These are phyloP conservation scores for Eimeria sp. DNA, from an alignment of 169 alveolate species.

Conservation along the genomic window DNA sequence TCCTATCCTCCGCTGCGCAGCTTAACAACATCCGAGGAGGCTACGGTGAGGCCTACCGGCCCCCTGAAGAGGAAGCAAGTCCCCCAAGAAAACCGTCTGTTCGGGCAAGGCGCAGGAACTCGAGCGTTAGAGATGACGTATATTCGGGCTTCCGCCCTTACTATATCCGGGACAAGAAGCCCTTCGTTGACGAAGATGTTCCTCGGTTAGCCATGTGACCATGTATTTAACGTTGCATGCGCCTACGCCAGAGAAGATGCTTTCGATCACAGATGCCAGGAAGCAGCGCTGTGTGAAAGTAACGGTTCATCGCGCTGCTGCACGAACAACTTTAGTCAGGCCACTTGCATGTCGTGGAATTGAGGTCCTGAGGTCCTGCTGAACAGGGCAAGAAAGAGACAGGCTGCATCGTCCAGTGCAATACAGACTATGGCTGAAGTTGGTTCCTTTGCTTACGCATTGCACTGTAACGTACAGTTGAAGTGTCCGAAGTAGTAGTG, in stretches of 20 bases:
- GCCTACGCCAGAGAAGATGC: background rate
- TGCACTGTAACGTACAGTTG: background rate
- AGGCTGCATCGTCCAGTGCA: background rate
- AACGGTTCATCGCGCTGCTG: background rate
- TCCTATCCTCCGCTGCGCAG: background rate
- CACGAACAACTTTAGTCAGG: background rate
- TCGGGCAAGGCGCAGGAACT: slow-evolving; percentile 23
- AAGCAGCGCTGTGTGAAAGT: background rate
- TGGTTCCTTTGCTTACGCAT: background rate
- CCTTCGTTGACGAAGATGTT: slow-evolving; percentile 46
- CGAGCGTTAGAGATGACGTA: slow-evolving; percentile 61
- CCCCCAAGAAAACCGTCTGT: slow-evolving; percentile 45
- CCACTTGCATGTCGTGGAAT: background rate
- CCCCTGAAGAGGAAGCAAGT: slow-evolving; percentile 20
- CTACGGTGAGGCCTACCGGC: slow-evolving; percentile 58
- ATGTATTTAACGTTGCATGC: background rate
- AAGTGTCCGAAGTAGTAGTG: background rate
- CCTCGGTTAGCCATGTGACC: background rate
- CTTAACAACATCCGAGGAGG: slow-evolving; percentile 69
- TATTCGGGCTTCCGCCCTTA: slow-evolving; percentile 74
- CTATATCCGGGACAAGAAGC: slow-evolving; percentile 55
- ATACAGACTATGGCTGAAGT: background rate
- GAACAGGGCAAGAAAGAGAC: background rate
- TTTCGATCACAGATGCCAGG: background rate
- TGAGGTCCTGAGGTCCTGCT: background rate